Evolutionary conservation across 306 rosid genomes (phyloP).

Genomic region (Ceratonia siliqua): DNA sequence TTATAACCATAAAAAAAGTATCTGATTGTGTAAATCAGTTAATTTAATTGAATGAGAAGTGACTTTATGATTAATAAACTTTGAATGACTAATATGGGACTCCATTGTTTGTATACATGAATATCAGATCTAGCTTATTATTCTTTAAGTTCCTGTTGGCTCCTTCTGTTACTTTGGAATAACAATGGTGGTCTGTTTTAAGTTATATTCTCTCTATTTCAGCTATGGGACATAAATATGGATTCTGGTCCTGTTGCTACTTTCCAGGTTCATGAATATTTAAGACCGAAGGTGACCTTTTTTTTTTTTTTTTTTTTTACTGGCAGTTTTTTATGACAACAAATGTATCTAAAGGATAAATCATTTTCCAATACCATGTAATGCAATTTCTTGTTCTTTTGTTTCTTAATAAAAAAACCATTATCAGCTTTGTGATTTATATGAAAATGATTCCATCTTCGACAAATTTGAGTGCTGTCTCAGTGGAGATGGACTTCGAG

Average conservation of each 20-base stretch:
- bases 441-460: conserved; percentile 73
- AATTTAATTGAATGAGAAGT: not conserved
- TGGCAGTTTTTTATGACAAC: not conserved
- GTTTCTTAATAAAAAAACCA: too few relatives aligned
- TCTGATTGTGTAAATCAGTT: not conserved
- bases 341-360: conserved; percentile 1
- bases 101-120: not conserved
- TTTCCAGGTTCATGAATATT: conserved; percentile 74
- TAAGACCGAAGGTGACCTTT: conserved; percentile 65
- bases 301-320: not conserved
- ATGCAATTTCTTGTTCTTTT: not conserved
- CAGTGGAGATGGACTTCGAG: conserved; percentile 68
- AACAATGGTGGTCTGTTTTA: not conserved
- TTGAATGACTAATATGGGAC: conserved; percentile 1
- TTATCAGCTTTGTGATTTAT: conserved; percentile 70
- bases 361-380: not conserved
- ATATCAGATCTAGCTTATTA: not conserved
- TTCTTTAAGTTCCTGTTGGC: not conserved
- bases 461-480: conserved; percentile 76
- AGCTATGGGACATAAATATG: conserved; percentile 85
- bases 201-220: conserved; percentile 10
- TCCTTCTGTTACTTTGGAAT: not conserved
- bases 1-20: not conserved
- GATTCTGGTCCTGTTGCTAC: conserved; percentile 71
- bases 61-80: not conserved